phyloP scores from a whole-genome alignment of 1,284 basidiomycete species.

The Sanghuangporus baumii region DNA sequence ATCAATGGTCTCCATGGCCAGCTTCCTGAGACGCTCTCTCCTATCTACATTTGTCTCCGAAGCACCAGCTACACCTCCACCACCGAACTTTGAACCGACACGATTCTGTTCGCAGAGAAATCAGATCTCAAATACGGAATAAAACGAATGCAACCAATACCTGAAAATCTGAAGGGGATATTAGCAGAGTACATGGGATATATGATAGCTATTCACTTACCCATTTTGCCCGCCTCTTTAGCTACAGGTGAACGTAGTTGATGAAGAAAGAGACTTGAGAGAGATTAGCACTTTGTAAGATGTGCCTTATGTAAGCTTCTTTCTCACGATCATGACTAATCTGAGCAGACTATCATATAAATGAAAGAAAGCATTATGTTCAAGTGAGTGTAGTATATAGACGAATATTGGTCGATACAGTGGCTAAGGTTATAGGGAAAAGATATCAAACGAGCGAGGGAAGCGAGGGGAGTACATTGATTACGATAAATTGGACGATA shows the following conservation, averaged over 20 bases:
- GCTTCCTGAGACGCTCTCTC: conserved; percentile 89
- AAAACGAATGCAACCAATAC: neutral
- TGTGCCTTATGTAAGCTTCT: neutral
- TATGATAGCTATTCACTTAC: neutral
- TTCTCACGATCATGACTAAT: no score
- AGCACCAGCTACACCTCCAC: conserved; percentile 89
- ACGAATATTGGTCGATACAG: neutral
- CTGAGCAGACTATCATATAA: neutral
- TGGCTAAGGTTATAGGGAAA: neutral
- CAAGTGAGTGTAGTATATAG: neutral
- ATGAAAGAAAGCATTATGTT: neutral
- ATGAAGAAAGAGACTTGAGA: neutral
- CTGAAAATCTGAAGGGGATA: neutral
- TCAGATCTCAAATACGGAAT: neutral
- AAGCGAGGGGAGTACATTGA: neutral
- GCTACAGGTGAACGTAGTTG: neutral
- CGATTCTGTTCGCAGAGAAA: conserved; percentile 57
- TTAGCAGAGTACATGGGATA: neutral
- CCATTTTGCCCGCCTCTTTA: neutral
- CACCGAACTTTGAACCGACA: conserved; percentile 93
- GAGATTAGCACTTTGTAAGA: neutral
- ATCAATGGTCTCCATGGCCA: conserved; percentile 95
- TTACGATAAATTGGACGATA: neutral
- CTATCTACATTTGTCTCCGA: conserved; percentile 95
- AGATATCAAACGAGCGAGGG: neutral